phyloP scores from a whole-genome alignment of 23 red algal species.

The Gracilaria domingensis region DNA sequence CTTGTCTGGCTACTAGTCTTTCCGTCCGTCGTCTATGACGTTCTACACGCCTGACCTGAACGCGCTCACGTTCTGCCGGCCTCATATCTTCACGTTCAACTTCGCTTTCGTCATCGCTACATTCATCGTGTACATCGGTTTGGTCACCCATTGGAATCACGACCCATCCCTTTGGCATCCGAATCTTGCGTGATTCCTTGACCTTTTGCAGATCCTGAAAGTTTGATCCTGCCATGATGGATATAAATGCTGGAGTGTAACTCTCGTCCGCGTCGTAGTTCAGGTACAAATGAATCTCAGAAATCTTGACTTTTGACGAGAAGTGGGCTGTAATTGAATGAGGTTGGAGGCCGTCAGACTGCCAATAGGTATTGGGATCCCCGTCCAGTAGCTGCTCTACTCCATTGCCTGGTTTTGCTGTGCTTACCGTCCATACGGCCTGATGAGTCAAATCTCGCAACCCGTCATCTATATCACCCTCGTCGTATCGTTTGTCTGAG shows the following conservation, averaged over 20 bases:
- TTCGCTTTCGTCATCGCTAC: constrained; percentile 51
- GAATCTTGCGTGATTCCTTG: constrained; percentile 46
- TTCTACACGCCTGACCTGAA: neutral
- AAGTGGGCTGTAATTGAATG: constrained; percentile 82
- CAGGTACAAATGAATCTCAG: constrained; percentile 59
- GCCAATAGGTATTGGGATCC: constrained; percentile 80
- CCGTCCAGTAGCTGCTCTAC: constrained; percentile 78
- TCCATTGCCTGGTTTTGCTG: constrained; percentile 85
- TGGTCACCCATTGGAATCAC: constrained; percentile 66
- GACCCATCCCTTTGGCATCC: constrained; percentile 74
- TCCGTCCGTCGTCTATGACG: constrained; percentile 1
- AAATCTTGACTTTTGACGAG: constrained; percentile 47
- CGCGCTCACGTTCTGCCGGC: neutral
- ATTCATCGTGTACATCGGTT: constrained; percentile 37
- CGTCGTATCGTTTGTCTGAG: neutral
- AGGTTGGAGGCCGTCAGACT: constrained; percentile 78
- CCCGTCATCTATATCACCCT: neutral
- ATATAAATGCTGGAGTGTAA: constrained; percentile 83
- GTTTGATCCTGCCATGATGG: constrained; percentile 63
- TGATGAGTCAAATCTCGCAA: constrained; percentile 72
- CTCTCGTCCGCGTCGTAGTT: constrained; percentile 78
- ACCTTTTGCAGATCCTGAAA: constrained; percentile 69
- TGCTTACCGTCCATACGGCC: constrained; percentile 71
- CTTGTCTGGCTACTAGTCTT: constrained; percentile 3
- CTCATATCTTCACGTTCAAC: constrained; percentile 45